phyloP scores from a whole-genome alignment of 1,284 basidiomycete species.

The Pisolithus thermaeus region DNA sequence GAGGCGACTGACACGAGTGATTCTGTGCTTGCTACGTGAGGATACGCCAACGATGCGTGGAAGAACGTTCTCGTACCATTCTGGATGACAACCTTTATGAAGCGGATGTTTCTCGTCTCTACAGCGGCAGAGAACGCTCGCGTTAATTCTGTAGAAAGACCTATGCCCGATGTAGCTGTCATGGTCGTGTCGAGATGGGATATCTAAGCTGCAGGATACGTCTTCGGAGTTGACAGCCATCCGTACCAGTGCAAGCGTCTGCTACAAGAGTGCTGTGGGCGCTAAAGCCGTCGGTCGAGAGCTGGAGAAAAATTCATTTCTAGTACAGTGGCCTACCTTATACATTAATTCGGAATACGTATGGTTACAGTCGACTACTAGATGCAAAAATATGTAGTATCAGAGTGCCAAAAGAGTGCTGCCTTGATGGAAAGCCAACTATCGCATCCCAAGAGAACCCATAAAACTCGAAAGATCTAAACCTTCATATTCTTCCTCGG shows the following conservation, averaged over 20 bases:
- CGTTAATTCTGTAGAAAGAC: conserved; percentile 46
- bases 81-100: conserved; percentile 68
- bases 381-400: conserved; percentile 29
- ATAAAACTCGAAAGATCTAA: conserved; percentile 83
- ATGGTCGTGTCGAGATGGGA: conserved; percentile 29
- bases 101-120: conserved; percentile 46
- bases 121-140: conserved; percentile 53
- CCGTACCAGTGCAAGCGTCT: too few relatives aligned
- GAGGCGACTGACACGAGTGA: conserved; percentile 55
- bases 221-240: too few relatives aligned
- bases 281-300: not conserved
- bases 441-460: conserved; percentile 55
- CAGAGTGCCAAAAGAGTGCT: not conserved
- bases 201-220: too few relatives aligned
- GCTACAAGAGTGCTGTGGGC: too few relatives aligned
- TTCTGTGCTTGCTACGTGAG: conserved; percentile 42
- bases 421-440: not conserved
- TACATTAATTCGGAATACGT: conserved; percentile 30
- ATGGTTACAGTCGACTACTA: conserved; percentile 31
- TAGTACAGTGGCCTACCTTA: conserved; percentile 23
- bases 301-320: not conserved
- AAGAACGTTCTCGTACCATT: conserved; percentile 47
- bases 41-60: conserved; percentile 17
- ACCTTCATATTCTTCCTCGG: conserved; percentile 86
- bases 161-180: conserved; percentile 67